These are phyloP conservation scores for Cutaneotrichosporon dermatis DNA, from an alignment of 1,284 basidiomycete genomes.

Conservation along the genomic window DNA sequence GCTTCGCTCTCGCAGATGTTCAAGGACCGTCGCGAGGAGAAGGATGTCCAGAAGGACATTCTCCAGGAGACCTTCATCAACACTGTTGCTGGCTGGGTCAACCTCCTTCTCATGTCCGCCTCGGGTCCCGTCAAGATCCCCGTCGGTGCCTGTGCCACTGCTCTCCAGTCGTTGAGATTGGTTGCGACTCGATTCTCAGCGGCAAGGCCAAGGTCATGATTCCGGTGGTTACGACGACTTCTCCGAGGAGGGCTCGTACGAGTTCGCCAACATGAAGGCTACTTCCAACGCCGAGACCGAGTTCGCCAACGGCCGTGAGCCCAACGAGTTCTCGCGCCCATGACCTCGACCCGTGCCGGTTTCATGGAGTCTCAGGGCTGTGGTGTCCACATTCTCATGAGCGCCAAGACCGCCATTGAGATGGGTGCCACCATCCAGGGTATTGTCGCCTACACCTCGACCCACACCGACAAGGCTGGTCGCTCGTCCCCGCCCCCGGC, in stretches of 20 bases:
- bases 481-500: conserved; percentile 88
- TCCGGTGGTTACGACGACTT: conserved; percentile 98
- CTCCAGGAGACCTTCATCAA: conserved; percentile 99
- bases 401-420: conserved; percentile 88
- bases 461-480: conserved; percentile 94
- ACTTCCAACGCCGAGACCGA: conserved; percentile 95
- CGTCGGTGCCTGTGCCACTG: conserved; percentile 97
- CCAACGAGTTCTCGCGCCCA: conserved; percentile 97
- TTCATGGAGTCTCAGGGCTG: conserved; percentile 98
- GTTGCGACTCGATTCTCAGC: conserved; percentile 87
- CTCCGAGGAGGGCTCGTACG: conserved; percentile 92
- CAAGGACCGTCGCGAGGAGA: conserved; percentile 94
- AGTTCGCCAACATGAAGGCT: conserved; percentile 99
- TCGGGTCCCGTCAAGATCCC: conserved; percentile 98
- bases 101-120: conserved; percentile 86
- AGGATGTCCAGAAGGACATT: conserved; percentile 96
- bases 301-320: conserved; percentile 97
- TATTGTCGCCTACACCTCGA: conserved; percentile 91
- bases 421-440: conserved; percentile 91
- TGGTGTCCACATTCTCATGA: conserved; percentile 96
- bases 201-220: conserved; percentile 99
- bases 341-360: conserved; percentile 90
- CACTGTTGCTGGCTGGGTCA: conserved; percentile 96
- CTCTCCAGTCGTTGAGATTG: conserved; percentile 97
- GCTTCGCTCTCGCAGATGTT: conserved; percentile 90